Percentiles rank a stretch among this genome's conserved stretches.
Evolutionary conservation across 345 rosid species (phyloP).

Genomic region (Camelina neglecta): DNA sequence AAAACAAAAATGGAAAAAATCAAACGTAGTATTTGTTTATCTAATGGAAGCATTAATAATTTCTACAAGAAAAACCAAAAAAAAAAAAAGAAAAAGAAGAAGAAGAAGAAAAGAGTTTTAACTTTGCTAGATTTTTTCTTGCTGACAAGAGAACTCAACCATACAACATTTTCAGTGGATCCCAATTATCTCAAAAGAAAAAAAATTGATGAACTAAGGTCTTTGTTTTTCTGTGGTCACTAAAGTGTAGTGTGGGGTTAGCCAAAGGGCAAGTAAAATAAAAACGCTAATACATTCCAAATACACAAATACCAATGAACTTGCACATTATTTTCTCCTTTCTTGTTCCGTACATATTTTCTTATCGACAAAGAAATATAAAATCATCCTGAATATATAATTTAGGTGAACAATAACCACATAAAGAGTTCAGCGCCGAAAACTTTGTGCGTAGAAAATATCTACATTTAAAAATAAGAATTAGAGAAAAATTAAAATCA

Average conservation of each 20-base stretch:
- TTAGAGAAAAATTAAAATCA: background rate
- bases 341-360: constrained; percentile 32
- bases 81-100: background rate
- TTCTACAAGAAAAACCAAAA: background rate
- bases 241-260: constrained; percentile 48
- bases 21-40: background rate
- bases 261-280: constrained; percentile 42
- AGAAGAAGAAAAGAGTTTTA: background rate
- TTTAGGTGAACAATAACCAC: constrained; percentile 14
- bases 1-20: constrained; percentile 27
- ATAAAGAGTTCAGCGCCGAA: constrained; percentile 8
- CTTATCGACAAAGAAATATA: background rate
- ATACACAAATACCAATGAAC: constrained; percentile 36
- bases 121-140: constrained; percentile 38
- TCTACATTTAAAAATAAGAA: background rate
- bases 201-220: constrained; percentile 20
- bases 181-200: constrained; percentile 29
- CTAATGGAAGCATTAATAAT: constrained; percentile 11
- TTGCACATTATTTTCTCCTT: background rate
- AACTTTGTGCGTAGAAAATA: background rate
- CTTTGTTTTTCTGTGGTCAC: constrained; percentile 45
- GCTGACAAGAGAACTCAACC: constrained; percentile 43
- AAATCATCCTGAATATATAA: background rate
- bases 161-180: constrained; percentile 45
- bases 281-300: constrained; percentile 23